Evolutionary conservation across 2,329 filamentous ascomycete genomes (phyloP), one percentile per base, ranked within the genome.

Genomic region (Oidium heveae): DNA sequence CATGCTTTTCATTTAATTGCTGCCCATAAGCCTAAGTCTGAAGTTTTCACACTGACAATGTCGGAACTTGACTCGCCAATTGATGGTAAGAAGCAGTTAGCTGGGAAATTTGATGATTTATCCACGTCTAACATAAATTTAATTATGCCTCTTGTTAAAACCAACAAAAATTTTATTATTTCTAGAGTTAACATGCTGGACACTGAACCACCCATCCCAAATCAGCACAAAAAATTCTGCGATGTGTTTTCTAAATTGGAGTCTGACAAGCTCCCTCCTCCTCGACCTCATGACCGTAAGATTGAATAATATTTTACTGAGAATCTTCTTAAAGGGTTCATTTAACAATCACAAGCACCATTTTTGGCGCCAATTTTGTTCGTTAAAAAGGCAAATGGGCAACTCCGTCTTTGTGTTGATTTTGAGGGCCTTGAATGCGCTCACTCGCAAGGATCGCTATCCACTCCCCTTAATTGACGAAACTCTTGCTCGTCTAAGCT

Each of bases 241-340:
- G 39, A 43, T 20, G 39, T 43, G 1, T 43, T 43, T 20, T 43
- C 39, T 1, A 43, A 43, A 12, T 8, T 4, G 10, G 15, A 43
- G 15, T n/a, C 15, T 8, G 39, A 43, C 15, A 43, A 18, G 18
- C 39, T 43, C 4, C 16, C 39, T 18, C 39, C 39, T 18, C 1
- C 1, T 18, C 39, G 39, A 18, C 6, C 20, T 12, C 18, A 20
- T 43, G 39, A n/a, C 39, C 15, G 18, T 20, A 43, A 43, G 4
- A 43, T 56, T 2, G 18, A 36, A 34, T 10, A 55, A 36, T 56
- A 54, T 36, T 10, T 54, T 16, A 52, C 34, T n/a, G 55, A 54
- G 9, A 56, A 50, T 28, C 41, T 56, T 18, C 2, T 1, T 20
- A 54, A 54, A 36, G 52, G 55, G 34, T 56, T 44, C 10, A 54